A percentile compares a stretch with the other conserved stretches of the same genome.
Conservation (phyloP, 306 rosid species). For the Potentilla sterilis region DNA sequence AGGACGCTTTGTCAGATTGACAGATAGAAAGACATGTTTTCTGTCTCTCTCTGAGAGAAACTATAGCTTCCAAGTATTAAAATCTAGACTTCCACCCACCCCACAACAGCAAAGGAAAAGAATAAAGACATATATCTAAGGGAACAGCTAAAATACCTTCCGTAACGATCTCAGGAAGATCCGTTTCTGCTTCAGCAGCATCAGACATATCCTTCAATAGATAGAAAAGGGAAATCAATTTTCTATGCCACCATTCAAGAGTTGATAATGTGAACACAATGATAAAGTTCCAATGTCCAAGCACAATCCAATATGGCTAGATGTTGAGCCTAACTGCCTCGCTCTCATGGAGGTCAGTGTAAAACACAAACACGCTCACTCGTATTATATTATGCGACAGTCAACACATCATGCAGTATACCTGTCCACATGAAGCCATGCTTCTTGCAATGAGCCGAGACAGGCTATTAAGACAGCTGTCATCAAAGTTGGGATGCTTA, state of each 20-base stretch:
- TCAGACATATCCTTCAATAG: slow-evolving; percentile 50
- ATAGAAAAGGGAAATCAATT: slow-evolving; percentile 3
- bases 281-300: background rate
- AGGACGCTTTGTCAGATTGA: background rate
- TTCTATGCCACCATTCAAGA: background rate
- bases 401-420: slow-evolving; percentile 24
- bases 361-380: background rate
- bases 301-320: background rate
- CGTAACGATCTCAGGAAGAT: slow-evolving; percentile 67
- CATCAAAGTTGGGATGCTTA: slow-evolving; percentile 46
- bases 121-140: background rate
- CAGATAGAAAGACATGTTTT: background rate
- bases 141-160: slow-evolving; percentile 41
- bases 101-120: background rate
- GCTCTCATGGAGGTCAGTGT: background rate
- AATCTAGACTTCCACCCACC: background rate
- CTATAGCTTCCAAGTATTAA: background rate
- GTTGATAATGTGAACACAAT: background rate
- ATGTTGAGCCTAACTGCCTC: background rate
- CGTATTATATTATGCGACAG: background rate
- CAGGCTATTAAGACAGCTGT: slow-evolving; percentile 45
- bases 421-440: slow-evolving; percentile 58
- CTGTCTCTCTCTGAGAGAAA: background rate
- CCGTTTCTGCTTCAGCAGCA: slow-evolving; percentile 46
- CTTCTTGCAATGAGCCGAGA: slow-evolving; percentile 64